Base-by-base conservation (phyloP, 2,329 filamentous ascomycete species). In the Pyrenochaeta sp. region DNA sequence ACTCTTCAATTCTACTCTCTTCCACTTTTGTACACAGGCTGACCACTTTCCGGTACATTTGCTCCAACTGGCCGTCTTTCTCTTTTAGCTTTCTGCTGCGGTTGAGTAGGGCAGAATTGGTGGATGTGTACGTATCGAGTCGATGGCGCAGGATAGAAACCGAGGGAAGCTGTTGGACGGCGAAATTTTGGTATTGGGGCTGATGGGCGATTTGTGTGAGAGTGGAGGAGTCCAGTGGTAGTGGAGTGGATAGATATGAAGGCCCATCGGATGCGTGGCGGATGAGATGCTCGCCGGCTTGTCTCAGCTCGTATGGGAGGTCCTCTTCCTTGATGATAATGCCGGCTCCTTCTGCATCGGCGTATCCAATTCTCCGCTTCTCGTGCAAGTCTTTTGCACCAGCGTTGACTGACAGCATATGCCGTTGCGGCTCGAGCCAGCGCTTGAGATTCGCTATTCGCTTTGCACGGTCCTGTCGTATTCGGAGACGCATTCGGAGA, bases 21-120 rank as follows among this genome's bases (percentile, higher is more conserved):
- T 86, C 83, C 30, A 93, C 90, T 7, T 87, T 88, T 0, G 92
- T 96, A 72, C 94, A 97, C 11, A 97, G 80, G 48, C 90, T 87
- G 20, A 99, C 92, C 27, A 98, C 91, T 61, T 89, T 90, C 21
- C 92, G 85, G 73, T 97, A 97, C 76, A 95, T 92, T 61, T 89
- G 82, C 69, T 97, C 94, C 3, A 96, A 82, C 48, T 97, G 92
- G 4, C 87, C 88, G 64, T 91, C 94, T 54, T 90, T 87, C 27
- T 89, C 88, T 72, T 91, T 89, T 7, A 99, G 83, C 5, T 84
- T 84, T 15, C 85, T 83, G 1, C 92, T 88, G 63, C 89, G 86
- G 45, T 86, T 85, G 47, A 85, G 80, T 11, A 95, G 86, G 15
- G 83, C 81, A 36, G 84, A 81, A 39, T 92, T 91, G 41, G 92